These are phyloP conservation scores for Fusarium proliferatum DNA, from an alignment of 2,329 filamentous ascomycete species.

Conservation along the genomic window DNA sequence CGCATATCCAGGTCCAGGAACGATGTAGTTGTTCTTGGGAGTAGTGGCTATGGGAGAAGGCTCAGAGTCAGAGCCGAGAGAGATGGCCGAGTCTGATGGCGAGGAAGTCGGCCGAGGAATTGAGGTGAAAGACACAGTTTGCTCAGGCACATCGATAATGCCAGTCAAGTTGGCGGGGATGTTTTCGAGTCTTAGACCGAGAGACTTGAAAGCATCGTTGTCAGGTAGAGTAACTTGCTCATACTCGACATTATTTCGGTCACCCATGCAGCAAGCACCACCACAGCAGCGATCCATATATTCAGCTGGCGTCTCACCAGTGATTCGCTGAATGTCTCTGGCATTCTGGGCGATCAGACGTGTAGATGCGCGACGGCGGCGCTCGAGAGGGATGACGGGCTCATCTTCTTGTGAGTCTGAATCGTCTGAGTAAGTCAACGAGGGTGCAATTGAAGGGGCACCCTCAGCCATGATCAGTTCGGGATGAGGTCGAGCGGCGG, in stretches of 20 bases:
- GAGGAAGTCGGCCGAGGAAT: slow-evolving; percentile 54
- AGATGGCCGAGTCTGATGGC: slow-evolving; percentile 62
- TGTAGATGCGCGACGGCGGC: slow-evolving; percentile 74
- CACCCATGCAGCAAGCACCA: slow-evolving; percentile 70
- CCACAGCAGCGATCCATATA: slow-evolving; percentile 73
- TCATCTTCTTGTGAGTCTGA: slow-evolving; percentile 69
- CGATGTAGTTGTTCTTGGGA: slow-evolving; percentile 31
- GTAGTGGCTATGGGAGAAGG: slow-evolving; percentile 21
- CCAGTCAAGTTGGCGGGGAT: slow-evolving; percentile 80
- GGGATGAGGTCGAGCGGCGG: slow-evolving; percentile 54
- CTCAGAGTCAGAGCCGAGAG: slow-evolving; percentile 53
- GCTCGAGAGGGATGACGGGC: slow-evolving; percentile 54
- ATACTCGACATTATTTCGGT: slow-evolving; percentile 60
- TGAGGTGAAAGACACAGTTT: slow-evolving; percentile 77
- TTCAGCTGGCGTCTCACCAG: slow-evolving; percentile 71
- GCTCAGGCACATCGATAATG: slow-evolving; percentile 77
- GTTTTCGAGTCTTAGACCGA: slow-evolving; percentile 79
- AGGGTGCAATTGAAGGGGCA: slow-evolving; percentile 66
- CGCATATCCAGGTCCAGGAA: slow-evolving; percentile 51
- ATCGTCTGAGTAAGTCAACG: slow-evolving; percentile 71
- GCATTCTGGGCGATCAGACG: slow-evolving; percentile 73
- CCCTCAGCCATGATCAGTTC: slow-evolving; percentile 60
- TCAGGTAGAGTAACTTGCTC: slow-evolving; percentile 72
- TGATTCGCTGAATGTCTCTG: slow-evolving; percentile 71
- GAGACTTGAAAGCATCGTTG: slow-evolving; percentile 84